A percentile compares a stretch with the other conserved stretches of the same genome.
Conservation (phyloP, 768 basidiomycete species). For the Trametes punicea region DNA sequence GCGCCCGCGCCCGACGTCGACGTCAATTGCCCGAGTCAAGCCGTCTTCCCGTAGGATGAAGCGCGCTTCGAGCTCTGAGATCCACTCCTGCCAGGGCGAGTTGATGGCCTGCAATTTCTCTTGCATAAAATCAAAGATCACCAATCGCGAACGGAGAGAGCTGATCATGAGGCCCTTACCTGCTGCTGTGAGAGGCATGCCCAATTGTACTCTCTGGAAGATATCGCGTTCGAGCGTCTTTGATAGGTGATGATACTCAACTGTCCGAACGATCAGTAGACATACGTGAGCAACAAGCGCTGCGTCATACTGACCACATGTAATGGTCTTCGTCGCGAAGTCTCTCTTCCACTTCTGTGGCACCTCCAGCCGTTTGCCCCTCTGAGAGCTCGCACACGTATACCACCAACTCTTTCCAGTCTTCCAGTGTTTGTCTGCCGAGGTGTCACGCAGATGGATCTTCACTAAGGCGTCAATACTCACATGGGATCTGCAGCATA, state of each 20-base stretch:
- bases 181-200: conserved; percentile 69
- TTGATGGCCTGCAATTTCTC: conserved; percentile 81
- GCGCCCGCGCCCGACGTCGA: conserved; percentile 67
- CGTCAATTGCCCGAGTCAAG: conserved; percentile 51
- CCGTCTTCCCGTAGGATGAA: conserved; percentile 60
- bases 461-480: conserved; percentile 22
- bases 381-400: conserved; percentile 47
- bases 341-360: conserved; percentile 48
- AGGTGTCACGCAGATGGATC: conserved; percentile 24
- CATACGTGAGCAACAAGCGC: neutral
- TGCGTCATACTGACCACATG: conserved; percentile 52
- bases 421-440: conserved; percentile 50
- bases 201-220: conserved; percentile 80
- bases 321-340: conserved; percentile 58
- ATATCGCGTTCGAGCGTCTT: conserved; percentile 69
- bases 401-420: conserved; percentile 67
- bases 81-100: conserved; percentile 68
- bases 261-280: conserved; percentile 33
- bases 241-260: conserved; percentile 61
- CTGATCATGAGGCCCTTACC: conserved; percentile 39
- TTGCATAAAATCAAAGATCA: conserved; percentile 25
- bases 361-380: conserved; percentile 44
- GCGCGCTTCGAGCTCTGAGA: conserved; percentile 51
- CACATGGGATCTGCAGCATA: conserved; percentile 50
- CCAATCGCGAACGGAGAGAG: neutral